Percentiles rank a stretch among this genome's conserved stretches.
These are phyloP conservation scores for Ceratobasidium sp. DNA, from an alignment of 1,284 basidiomycete species.

Conservation along the genomic window DNA sequence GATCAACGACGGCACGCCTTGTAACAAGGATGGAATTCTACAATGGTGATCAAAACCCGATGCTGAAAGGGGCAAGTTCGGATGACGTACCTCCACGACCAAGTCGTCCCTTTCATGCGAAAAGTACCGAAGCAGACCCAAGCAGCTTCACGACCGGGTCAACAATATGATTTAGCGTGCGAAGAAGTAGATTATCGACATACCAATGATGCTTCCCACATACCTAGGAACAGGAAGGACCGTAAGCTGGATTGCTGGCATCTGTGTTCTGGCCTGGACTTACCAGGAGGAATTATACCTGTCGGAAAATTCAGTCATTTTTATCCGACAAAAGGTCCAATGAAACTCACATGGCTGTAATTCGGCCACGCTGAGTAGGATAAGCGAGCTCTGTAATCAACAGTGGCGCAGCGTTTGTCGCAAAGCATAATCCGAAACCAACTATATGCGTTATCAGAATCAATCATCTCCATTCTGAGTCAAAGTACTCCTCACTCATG, in stretches of 20 bases:
- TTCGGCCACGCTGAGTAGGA: constrained; percentile 61
- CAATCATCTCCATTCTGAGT: background rate
- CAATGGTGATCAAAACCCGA: background rate
- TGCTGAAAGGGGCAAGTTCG: background rate
- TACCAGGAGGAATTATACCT: constrained; percentile 64
- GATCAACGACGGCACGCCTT: constrained; percentile 67
- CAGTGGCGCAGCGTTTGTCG: constrained; percentile 54
- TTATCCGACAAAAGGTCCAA: background rate
- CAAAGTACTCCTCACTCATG: constrained; percentile 55
- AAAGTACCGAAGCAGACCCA: constrained; percentile 65
- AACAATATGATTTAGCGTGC: constrained; percentile 20
- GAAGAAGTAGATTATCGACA: constrained; percentile 32
- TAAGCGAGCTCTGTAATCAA: constrained; percentile 74
- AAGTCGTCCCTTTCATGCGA: constrained; percentile 52
- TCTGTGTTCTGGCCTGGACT: constrained; percentile 48
- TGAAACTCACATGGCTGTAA: constrained; percentile 43
- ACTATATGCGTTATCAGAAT: constrained; percentile 52
- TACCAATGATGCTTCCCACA: constrained; percentile 66
- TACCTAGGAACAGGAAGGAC: constrained; percentile 59
- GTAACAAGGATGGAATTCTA: constrained; percentile 69
- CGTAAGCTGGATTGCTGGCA: constrained; percentile 52
- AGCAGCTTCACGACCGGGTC: constrained; percentile 49
- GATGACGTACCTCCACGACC: constrained; percentile 62
- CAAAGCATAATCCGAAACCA: constrained; percentile 69
- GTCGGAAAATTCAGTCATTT: constrained; percentile 51